Conservation (phyloP, 2,329 filamentous ascomycete genomes). For the Penicillium rolfsii region DNA sequence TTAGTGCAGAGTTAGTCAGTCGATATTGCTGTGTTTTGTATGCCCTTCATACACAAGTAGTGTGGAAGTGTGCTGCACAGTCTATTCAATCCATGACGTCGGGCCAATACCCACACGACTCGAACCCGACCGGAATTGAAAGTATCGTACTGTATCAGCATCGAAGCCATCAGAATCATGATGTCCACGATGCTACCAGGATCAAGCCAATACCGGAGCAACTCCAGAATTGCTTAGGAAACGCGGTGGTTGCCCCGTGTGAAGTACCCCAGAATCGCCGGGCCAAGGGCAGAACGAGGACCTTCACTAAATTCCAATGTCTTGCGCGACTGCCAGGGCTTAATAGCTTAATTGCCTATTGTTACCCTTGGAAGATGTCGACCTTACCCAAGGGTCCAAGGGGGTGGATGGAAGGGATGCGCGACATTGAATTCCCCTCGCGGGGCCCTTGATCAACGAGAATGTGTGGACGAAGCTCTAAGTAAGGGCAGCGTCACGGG, state of each 20-base stretch:
- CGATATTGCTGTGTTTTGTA: background rate
- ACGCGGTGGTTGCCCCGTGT: background rate
- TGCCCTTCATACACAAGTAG: background rate
- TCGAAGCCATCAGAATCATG: background rate
- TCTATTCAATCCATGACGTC: background rate
- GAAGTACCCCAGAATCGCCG: background rate
- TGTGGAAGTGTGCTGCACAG: background rate
- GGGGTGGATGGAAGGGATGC: slow-evolving; percentile 30
- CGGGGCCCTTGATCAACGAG: slow-evolving; percentile 30
- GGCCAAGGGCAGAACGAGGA: slow-evolving; percentile 2
- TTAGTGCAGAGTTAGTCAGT: background rate
- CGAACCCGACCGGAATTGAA: background rate
- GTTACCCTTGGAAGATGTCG: background rate
- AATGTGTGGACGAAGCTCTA: slow-evolving; percentile 21
- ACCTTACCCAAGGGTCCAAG: slow-evolving; percentile 24
- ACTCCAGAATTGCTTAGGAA: background rate
- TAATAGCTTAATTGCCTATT: slow-evolving; percentile 1
- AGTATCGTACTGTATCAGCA: background rate
- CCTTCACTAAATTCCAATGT: slow-evolving; percentile 11
- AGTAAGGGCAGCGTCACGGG: slow-evolving; percentile 28
- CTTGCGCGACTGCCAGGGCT: background rate
- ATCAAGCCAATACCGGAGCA: background rate
- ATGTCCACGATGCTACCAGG: background rate
- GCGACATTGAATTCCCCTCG: slow-evolving; percentile 33
- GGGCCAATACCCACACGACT: background rate